These are phyloP conservation scores for Trichocladium uniseriatum DNA, from an alignment of 495 filamentous ascomycete species.

Conservation along the genomic window DNA sequence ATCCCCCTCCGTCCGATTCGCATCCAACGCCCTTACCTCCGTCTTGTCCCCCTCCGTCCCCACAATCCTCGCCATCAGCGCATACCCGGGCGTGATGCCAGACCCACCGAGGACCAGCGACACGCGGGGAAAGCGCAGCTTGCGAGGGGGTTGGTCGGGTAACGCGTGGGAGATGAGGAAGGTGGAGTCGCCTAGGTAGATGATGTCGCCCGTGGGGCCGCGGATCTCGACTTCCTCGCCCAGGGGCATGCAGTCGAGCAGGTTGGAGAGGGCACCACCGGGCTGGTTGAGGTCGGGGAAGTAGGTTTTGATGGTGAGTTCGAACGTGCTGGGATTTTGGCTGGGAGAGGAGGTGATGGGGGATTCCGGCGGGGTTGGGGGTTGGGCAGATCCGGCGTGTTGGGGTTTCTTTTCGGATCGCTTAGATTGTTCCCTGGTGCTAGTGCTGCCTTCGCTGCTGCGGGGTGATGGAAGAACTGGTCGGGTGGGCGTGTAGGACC, in stretches of 20 bases:
- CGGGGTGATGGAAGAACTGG: background rate
- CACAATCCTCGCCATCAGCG: constrained; percentile 44
- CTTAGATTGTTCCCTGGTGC: background rate
- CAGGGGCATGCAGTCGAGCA: constrained; percentile 35
- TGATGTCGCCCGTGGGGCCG: constrained; percentile 39
- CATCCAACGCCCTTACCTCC: constrained; percentile 43
- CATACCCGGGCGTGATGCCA: constrained; percentile 51
- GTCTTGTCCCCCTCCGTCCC: constrained; percentile 42
- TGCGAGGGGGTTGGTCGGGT: constrained; percentile 20
- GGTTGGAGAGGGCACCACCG: constrained; percentile 18
- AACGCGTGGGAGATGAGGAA: background rate
- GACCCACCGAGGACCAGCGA: constrained; percentile 44
- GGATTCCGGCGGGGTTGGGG: background rate
- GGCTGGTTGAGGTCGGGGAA: constrained; percentile 6
- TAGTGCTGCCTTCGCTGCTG: too few relatives aligned
- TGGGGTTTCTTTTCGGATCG: background rate
- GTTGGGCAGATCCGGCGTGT: background rate
- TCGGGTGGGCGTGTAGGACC: constrained; percentile 12
- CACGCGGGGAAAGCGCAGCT: constrained; percentile 17
- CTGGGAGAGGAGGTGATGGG: background rate
- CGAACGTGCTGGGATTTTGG: background rate
- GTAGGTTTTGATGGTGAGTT: constrained; percentile 10
- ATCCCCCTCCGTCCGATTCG: constrained; percentile 59
- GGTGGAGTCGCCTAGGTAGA: constrained; percentile 6
- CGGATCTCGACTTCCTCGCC: constrained; percentile 39